These are phyloP conservation scores for Davidsoniella virescens DNA, from an alignment of 2,329 filamentous ascomycete genomes.

Conservation along the genomic window DNA sequence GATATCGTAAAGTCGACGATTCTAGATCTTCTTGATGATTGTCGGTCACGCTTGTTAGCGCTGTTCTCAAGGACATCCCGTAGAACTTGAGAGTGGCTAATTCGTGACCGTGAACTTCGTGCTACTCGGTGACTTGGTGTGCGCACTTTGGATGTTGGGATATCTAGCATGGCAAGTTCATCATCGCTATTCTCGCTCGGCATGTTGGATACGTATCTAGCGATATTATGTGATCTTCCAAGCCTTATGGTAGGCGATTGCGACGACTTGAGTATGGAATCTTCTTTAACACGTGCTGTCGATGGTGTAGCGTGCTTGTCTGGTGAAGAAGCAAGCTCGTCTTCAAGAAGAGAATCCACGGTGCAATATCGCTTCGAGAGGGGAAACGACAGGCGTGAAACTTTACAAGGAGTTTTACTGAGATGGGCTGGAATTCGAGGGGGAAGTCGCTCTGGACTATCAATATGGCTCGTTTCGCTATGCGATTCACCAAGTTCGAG, in stretches of 20 bases:
- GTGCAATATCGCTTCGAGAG: slow-evolving; percentile 4
- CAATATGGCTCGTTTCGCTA: too few species aligned
- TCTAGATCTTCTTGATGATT: too few species aligned
- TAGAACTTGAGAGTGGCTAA: too few species aligned
- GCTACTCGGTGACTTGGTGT: background rate
- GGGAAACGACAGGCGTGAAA: slow-evolving; percentile 1
- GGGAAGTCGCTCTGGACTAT: background rate
- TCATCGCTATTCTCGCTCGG: slow-evolving; percentile 3
- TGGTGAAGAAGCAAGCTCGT: slow-evolving; percentile 10
- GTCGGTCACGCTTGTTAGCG: too few species aligned
- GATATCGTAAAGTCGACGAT: too few species aligned
- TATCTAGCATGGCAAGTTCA: slow-evolving; percentile 5
- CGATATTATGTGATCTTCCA: background rate
- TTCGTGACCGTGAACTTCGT: background rate
- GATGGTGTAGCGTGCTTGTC: background rate
- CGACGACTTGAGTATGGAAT: background rate
- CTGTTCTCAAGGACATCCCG: too few species aligned
- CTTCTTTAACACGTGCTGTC: background rate
- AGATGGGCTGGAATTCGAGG: background rate
- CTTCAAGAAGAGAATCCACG: slow-evolving; percentile 5
- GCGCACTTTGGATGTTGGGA: background rate
- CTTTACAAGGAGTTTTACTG: slow-evolving; percentile 1
- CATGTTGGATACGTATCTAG: background rate
- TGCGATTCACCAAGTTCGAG: background rate
- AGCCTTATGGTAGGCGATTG: background rate